Conservation (phyloP, 2,329 filamentous ascomycete genomes). For the Ramularia collo-cygni region DNA sequence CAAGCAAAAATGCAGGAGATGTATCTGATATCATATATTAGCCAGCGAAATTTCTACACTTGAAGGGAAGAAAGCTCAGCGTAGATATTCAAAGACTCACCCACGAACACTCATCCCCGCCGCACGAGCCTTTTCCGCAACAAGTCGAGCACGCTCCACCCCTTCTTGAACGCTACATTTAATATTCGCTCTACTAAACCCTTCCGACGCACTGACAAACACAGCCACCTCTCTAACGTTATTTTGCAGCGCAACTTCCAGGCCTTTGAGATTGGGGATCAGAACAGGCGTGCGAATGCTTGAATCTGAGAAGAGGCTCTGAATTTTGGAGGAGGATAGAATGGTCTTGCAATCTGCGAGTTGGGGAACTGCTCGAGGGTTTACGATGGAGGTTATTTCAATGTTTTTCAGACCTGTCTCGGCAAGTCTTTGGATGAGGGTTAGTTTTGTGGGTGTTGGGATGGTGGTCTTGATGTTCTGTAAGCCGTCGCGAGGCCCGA, state of each 20-base stretch:
- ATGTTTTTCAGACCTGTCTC: conserved; percentile 45
- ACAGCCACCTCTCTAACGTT: conserved; percentile 35
- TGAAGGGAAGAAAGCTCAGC: too few species aligned
- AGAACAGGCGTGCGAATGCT: conserved; percentile 31
- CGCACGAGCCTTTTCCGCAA: conserved; percentile 26
- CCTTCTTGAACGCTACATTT: conserved; percentile 37
- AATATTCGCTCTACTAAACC: conserved; percentile 38
- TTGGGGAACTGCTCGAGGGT: conserved; percentile 50
- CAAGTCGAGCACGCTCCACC: conserved; percentile 29
- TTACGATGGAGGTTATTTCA: conserved; percentile 48
- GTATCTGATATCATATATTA: too few species aligned
- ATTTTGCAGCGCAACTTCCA: conserved; percentile 51
- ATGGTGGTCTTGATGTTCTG: conserved; percentile 48
- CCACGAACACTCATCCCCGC: conserved; percentile 31
- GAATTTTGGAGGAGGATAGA: too few species aligned
- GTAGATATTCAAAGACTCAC: too few species aligned
- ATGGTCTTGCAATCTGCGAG: conserved; percentile 22
- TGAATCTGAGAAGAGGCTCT: too few species aligned
- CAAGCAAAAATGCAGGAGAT: conserved; percentile 40
- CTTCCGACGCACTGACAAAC: conserved; percentile 38
- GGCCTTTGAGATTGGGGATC: conserved; percentile 36
- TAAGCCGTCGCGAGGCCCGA: conserved; percentile 47
- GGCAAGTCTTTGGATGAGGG: conserved; percentile 42
- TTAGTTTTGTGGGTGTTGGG: conserved; percentile 42
- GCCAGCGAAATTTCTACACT: too few species aligned